A percentile compares a stretch with the other conserved stretches of the same genome.
Conservation (phyloP, 108 stramenopile species). For the Fragilariopsis cylindrus region DNA sequence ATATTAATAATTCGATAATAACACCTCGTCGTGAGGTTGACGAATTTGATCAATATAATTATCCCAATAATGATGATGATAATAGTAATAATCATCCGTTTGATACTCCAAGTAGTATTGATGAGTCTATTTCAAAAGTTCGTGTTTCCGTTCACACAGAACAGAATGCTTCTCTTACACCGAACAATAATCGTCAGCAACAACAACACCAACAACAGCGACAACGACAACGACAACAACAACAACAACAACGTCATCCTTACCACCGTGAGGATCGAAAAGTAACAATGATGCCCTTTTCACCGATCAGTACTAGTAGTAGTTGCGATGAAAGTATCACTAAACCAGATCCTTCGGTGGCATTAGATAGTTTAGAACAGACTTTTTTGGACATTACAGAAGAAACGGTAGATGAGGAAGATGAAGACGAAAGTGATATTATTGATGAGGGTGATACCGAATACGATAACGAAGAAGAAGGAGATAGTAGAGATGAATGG, state of each 20-base stretch:
- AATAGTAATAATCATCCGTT: no score
- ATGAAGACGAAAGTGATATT: no score
- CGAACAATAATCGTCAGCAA: background rate
- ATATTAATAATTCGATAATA: no score
- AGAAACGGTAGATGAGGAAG: background rate
- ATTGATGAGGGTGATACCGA: no score
- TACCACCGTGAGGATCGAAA: no score
- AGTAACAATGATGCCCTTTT: no score
- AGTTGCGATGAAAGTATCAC: no score
- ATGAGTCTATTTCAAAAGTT: background rate
- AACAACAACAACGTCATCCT: background rate
- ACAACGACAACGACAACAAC: background rate
- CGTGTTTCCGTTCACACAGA: slow-evolving; percentile 11
- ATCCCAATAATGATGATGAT: background rate
- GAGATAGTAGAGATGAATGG: background rate
- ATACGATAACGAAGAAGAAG: background rate
- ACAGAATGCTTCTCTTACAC: background rate
- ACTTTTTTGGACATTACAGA: slow-evolving; percentile 8
- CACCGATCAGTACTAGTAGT: no score
- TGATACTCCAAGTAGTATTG: no score
- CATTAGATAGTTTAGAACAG: slow-evolving; percentile 13
- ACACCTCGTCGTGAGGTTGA: no score
- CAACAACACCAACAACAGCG: background rate
- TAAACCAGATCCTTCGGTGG: background rate
- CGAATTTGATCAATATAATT: no score